Evolutionary conservation across 1,284 basidiomycete genomes (phyloP).

Genomic region (Volvariella surrecta): DNA sequence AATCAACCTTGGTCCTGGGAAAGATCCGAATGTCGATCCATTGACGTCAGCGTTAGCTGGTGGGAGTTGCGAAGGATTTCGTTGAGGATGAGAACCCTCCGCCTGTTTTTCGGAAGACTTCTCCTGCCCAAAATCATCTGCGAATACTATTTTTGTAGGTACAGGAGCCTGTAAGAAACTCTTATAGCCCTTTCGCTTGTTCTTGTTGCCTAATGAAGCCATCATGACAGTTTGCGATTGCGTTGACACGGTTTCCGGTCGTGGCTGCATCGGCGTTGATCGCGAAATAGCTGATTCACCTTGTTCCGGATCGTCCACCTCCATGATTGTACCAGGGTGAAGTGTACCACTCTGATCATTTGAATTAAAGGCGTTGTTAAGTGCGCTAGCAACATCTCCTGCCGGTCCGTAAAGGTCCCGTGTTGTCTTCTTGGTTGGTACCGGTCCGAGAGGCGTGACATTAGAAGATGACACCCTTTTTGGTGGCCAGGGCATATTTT

Average conservation of each 20-base stretch:
- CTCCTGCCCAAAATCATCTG: constrained; percentile 11
- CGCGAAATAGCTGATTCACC: background rate
- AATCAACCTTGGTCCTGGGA: constrained; percentile 25
- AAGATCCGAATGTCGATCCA: constrained; percentile 6
- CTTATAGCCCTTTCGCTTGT: constrained; percentile 64
- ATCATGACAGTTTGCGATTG: constrained; percentile 31
- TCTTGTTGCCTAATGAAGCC: constrained; percentile 62
- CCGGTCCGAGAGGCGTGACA: constrained; percentile 18
- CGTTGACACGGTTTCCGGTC: constrained; percentile 2
- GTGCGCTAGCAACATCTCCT: constrained; percentile 12
- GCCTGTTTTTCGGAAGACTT: background rate
- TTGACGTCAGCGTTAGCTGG: background rate
- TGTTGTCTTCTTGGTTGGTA: constrained; percentile 2
- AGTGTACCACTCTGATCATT: constrained; percentile 11
- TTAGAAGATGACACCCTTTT: constrained; percentile 22
- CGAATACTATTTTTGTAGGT: constrained; percentile 55
- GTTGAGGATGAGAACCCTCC: background rate
- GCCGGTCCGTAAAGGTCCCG: constrained; percentile 10
- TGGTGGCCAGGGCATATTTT: constrained; percentile 3
- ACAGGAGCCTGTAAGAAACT: constrained; percentile 36
- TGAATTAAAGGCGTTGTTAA: constrained; percentile 14
- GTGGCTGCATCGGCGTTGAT: constrained; percentile 3
- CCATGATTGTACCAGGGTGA: constrained; percentile 8
- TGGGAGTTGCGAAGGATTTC: too few species aligned
- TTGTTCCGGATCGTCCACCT: background rate